Percentiles rank a stretch among this genome's conserved stretches.
phyloP scores from a whole-genome alignment of 176 grass and related monocot genomes.

The Neostapfia colusana region DNA sequence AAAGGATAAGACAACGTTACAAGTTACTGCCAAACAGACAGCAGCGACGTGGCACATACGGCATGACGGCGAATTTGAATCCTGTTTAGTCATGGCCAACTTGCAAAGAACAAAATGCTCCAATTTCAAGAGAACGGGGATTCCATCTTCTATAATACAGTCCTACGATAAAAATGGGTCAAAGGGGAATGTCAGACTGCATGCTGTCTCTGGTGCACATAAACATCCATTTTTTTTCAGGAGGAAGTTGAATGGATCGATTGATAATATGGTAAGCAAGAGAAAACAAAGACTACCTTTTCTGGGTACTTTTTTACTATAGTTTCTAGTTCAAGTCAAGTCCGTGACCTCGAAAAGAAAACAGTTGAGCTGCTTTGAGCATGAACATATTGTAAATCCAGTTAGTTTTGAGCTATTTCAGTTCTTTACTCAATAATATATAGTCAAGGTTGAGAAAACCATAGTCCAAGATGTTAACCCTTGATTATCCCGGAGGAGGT shows the following conservation, averaged over 20 bases:
- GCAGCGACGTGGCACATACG: neutral
- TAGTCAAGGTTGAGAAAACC: neutral
- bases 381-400: neutral
- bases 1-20: neutral
- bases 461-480: neutral
- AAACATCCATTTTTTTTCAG: neutral
- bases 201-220: neutral
- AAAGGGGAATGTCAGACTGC: conserved; percentile 30
- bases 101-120: conserved; percentile 36
- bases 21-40: neutral
- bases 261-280: neutral
- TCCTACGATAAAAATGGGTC: neutral
- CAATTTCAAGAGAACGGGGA: neutral
- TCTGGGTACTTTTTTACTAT: neutral
- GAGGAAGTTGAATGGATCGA: neutral
- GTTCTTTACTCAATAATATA: too few relatives aligned
- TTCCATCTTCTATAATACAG: conserved; percentile 16
- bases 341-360: neutral
- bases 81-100: neutral
- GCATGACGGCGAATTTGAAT: neutral
- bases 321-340: neutral
- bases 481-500: neutral
- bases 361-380: neutral
- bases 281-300: neutral
- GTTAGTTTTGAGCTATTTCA: neutral